Conservation (phyloP, 2,329 filamentous ascomycete species). For the Pseudogymnoascus sp. region DNA sequence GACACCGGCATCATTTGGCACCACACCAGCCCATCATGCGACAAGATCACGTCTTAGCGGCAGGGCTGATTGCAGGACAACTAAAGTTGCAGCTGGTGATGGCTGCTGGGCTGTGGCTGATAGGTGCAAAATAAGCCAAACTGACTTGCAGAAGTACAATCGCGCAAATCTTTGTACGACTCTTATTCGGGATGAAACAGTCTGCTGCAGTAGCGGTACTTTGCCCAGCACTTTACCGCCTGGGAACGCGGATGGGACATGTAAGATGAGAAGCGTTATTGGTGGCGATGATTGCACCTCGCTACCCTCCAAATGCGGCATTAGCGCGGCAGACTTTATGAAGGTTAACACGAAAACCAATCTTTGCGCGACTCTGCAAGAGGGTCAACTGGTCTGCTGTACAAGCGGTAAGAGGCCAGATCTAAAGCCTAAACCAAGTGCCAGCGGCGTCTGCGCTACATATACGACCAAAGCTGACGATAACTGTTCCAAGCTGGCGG, state of each 20-base stretch:
- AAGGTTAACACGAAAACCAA: conserved; percentile 22
- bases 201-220: conserved; percentile 30
- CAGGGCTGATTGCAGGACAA: conserved; percentile 22
- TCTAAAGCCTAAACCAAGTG: conserved; percentile 26
- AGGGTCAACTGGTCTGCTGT: conserved; percentile 30
- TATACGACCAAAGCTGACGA: conserved; percentile 31
- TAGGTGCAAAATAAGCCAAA: conserved; percentile 34
- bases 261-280: conserved; percentile 21
- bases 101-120: conserved; percentile 33
- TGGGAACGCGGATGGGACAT: conserved; percentile 29
- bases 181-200: conserved; percentile 23
- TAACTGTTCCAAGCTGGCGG: conserved; percentile 31
- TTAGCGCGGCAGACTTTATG: conserved; percentile 33
- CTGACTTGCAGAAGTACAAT: conserved; percentile 34
- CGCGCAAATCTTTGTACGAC: conserved; percentile 24
- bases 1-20: background rate
- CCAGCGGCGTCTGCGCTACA: conserved; percentile 32
- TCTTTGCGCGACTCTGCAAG: conserved; percentile 25
- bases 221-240: conserved; percentile 29
- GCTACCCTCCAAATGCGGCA: conserved; percentile 35
- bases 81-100: conserved; percentile 33
- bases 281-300: background rate
- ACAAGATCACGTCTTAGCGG: background rate
- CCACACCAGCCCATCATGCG: background rate
- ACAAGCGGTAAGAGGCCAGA: conserved; percentile 28